Base-by-base conservation (phyloP, 2,329 filamentous ascomycete genomes). In the Zymoseptoria ardabiliae region DNA sequence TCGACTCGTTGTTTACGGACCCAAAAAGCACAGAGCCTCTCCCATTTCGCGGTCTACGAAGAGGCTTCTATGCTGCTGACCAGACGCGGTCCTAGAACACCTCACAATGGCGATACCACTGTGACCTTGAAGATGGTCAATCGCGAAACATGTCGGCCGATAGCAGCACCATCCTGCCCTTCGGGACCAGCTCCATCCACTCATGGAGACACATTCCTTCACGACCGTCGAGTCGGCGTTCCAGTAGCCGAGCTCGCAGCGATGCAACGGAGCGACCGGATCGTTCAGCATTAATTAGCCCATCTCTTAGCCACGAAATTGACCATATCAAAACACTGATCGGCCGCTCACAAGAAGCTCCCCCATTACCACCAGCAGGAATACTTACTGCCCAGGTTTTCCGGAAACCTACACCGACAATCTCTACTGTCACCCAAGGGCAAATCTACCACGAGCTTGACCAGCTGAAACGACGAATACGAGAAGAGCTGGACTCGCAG, bases 381-480 rank as follows among this genome's bases (percentile, higher is more conserved):
- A 66, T 65, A 55, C 67, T 69, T 41, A 68, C 68, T 13, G 68
- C 68, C 10, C 64, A 66, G 52, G 59, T 69, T 6, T 69, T 69
- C 53, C 63, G 68, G n/a, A 63, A 58, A 41, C 58, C 60, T 13
- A 63, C 55, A 17, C 53, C 58, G 35, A 59, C 63, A 19, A 61
- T 54, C 11, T 51, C 61, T 19, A 58, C 55, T 4, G 52, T 67
- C 41, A 61, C 59, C 20, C 58, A 60, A 35, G 63, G 62, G 11
- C 64, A 65, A 22, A 64, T 69, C 20, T 63, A 63, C 45, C 66
- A 69, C 8, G 68, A 69, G 61, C 56, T 72, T 35, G 70, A 69
- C 49, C 62, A 58, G 25, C 55, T 72, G 58, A 71, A 69, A 59
- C 66, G 63, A 45, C 66, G 70, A 57, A 69, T 72, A 25, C 67